Evolutionary conservation across 108 stramenopile genomes (phyloP).

Genomic region (Nitzschia putrida): DNA sequence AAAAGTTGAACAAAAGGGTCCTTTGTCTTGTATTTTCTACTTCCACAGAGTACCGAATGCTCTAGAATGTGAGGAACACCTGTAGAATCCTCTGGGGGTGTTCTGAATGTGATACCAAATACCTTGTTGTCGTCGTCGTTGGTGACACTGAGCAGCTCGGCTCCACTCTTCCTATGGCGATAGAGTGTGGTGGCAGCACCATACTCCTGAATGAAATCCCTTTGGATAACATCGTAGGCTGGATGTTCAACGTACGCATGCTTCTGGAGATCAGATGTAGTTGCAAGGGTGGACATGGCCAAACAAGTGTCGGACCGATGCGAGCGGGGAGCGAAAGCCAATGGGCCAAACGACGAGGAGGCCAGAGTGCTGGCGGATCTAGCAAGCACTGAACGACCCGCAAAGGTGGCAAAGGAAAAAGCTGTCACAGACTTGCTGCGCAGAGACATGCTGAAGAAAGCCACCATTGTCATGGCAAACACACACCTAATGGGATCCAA

Average conservation of each 20-base stretch:
- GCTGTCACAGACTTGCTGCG: slow-evolving; percentile 37
- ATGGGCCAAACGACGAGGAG: not conserved
- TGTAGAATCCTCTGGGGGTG: slow-evolving; percentile 93
- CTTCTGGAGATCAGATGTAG: slow-evolving; percentile 41
- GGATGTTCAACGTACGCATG: slow-evolving; percentile 60
- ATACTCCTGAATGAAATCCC: slow-evolving; percentile 80
- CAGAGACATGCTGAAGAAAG: slow-evolving; percentile 19
- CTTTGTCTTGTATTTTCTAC: slow-evolving; percentile 93
- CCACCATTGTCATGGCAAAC: slow-evolving; percentile 41
- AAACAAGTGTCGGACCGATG: slow-evolving; percentile 4
- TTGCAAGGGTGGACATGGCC: slow-evolving; percentile 16
- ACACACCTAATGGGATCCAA: slow-evolving; percentile 8
- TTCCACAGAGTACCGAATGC: slow-evolving; percentile 97
- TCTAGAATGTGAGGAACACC: slow-evolving; percentile 99
- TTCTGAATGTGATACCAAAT: slow-evolving; percentile 98
- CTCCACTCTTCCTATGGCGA: slow-evolving; percentile 90
- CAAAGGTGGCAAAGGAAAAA: slow-evolving; percentile 34
- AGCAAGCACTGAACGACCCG: slow-evolving; percentile 6
- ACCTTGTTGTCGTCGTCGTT: slow-evolving; percentile 98
- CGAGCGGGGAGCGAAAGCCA: not conserved
- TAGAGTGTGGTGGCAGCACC: slow-evolving; percentile 86
- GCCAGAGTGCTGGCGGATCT: slow-evolving; percentile 8
- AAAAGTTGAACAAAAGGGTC: slow-evolving; percentile 98
- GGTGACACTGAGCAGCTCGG: slow-evolving; percentile 87
- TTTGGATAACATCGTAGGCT: slow-evolving; percentile 69